phyloP scores from a whole-genome alignment of 768 basidiomycete genomes.

The Psilocybe subaeruginosa region DNA sequence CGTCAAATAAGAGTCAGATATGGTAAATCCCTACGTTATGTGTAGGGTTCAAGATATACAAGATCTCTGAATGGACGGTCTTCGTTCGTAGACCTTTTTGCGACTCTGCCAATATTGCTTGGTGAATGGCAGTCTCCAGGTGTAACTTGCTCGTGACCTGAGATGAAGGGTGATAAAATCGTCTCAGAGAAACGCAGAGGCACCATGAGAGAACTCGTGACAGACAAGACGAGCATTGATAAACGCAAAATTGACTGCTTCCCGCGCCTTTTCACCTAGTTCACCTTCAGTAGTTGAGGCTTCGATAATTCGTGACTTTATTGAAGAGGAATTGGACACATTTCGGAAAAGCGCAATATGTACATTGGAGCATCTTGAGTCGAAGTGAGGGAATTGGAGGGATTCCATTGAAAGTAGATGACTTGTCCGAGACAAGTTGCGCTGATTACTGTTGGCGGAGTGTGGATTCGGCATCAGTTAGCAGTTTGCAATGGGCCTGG shows the following conservation, averaged over 20 bases:
- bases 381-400: slow-evolving; percentile 58
- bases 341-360: slow-evolving; percentile 65
- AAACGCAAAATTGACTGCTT: slow-evolving; percentile 89
- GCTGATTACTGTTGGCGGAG: not conserved
- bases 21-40: slow-evolving; percentile 63
- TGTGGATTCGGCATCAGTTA: not conserved
- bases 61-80: slow-evolving; percentile 88
- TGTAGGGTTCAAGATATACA: slow-evolving; percentile 86
- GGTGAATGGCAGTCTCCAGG: slow-evolving; percentile 82
- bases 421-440: not conserved
- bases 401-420: slow-evolving; percentile 50
- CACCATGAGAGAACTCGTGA: slow-evolving; percentile 14
- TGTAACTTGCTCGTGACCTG: slow-evolving; percentile 85
- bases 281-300: slow-evolving; percentile 64
- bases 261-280: slow-evolving; percentile 69
- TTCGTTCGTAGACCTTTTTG: slow-evolving; percentile 72
- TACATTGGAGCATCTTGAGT: slow-evolving; percentile 40
- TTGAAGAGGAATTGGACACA: slow-evolving; percentile 61
- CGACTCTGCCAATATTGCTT: slow-evolving; percentile 72
- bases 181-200: slow-evolving; percentile 10
- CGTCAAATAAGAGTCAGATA: not conserved
- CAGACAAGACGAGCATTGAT: slow-evolving; percentile 83
- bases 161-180: not conserved
- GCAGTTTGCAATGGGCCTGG: too few relatives aligned
- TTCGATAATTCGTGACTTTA: slow-evolving; percentile 69